Percentiles rank a stretch among this genome's conserved stretches.
Conservation (phyloP, 108 stramenopile genomes). For the Schizochytrium sp. region DNA sequence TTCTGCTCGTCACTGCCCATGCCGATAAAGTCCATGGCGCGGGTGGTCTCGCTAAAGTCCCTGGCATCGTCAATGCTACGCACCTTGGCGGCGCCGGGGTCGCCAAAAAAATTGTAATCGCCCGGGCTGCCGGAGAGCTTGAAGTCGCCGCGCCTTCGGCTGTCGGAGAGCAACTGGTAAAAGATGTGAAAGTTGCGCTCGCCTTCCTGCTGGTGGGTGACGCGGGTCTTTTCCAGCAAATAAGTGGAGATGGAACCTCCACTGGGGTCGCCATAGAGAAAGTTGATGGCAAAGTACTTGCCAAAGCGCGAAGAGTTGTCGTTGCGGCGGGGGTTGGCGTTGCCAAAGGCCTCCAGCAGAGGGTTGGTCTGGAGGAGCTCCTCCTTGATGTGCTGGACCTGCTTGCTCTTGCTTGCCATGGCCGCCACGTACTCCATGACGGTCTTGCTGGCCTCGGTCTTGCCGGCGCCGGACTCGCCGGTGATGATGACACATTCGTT, state of each 20-base stretch:
- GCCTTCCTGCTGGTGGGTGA: background rate
- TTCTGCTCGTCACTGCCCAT: background rate
- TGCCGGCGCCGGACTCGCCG: constrained; percentile 33
- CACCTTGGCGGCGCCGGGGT: constrained; percentile 13
- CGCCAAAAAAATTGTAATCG: constrained; percentile 17
- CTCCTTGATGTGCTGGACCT: background rate
- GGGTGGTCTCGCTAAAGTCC: background rate
- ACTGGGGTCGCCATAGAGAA: background rate
- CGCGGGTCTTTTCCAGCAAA: constrained; percentile 35
- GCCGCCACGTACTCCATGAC: constrained; percentile 27
- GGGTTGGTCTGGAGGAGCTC: constrained; percentile 11
- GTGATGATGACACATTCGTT: constrained; percentile 6
- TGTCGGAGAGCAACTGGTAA: constrained; percentile 28
- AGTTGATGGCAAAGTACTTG: constrained; percentile 33
- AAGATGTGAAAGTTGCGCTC: constrained; percentile 45
- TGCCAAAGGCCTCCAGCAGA: constrained; percentile 96
- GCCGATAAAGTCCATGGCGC: constrained; percentile 5
- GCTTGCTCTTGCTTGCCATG: background rate
- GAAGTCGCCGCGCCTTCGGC: constrained; percentile 39
- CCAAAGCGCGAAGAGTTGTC: constrained; percentile 32
- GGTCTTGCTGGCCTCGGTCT: constrained; percentile 28
- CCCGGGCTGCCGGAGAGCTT: constrained; percentile 21
- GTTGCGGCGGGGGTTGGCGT: constrained; percentile 80
- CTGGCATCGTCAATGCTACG: constrained; percentile 20
- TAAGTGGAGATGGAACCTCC: constrained; percentile 26